A percentile compares a stretch with the other conserved stretches of the same genome.
phyloP scores from a whole-genome alignment of 2,329 filamentous ascomycete species.

The Helminthosporium solani region DNA sequence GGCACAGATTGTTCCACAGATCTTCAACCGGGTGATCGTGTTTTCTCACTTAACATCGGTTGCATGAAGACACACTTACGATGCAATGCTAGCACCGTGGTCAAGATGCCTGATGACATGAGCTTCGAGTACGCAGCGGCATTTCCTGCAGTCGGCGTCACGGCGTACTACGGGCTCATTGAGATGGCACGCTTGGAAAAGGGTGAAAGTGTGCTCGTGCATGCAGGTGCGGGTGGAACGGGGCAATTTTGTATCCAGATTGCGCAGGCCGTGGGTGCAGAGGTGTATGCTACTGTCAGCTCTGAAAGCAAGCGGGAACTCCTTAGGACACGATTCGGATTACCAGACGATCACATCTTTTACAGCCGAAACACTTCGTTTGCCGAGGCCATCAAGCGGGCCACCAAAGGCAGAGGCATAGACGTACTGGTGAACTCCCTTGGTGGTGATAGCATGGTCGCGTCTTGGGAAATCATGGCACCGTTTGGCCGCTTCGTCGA shows the following conservation, averaged over 20 bases:
- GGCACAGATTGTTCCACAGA: constrained; percentile 2
- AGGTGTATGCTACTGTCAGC: constrained; percentile 22
- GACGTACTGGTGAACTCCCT: constrained; percentile 35
- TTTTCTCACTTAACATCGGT: neutral
- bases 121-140: constrained; percentile 12
- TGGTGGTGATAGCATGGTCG: constrained; percentile 16
- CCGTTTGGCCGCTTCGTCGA: constrained; percentile 15
- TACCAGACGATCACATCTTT: constrained; percentile 30
- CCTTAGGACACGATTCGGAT: constrained; percentile 5
- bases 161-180: constrained; percentile 19
- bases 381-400: constrained; percentile 15
- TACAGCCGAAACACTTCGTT: constrained; percentile 25
- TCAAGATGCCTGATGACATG: constrained; percentile 2
- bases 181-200: constrained; percentile 21
- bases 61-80: neutral
- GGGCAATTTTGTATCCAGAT: constrained; percentile 21
- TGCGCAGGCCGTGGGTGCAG: constrained; percentile 13
- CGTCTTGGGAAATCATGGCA: constrained; percentile 49
- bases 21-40: constrained; percentile 8
- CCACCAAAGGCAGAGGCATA: constrained; percentile 27
- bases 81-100: neutral
- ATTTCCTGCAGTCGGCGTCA: neutral
- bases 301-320: constrained; percentile 12
- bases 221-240: constrained; percentile 21
- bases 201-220: constrained; percentile 31